These are phyloP conservation scores for Tanacetum coccineum DNA, from an alignment of 129 eudicot species.

Conservation along the genomic window DNA sequence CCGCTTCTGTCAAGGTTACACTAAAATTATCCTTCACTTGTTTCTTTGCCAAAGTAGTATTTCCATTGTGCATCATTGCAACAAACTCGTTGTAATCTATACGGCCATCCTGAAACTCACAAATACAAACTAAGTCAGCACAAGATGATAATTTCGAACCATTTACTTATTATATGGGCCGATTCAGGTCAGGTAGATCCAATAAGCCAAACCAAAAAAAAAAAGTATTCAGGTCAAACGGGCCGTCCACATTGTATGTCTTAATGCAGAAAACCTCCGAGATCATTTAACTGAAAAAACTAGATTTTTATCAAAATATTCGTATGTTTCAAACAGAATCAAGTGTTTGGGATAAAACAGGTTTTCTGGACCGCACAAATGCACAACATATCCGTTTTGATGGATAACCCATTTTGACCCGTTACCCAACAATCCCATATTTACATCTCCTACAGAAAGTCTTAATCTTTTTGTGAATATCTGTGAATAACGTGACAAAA, in stretches of 20 bases:
- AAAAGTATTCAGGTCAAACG: neutral
- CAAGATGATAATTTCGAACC: neutral
- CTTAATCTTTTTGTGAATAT: neutral
- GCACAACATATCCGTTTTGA: neutral
- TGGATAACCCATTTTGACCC: neutral
- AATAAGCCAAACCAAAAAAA: neutral
- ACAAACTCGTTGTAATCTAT: constrained; percentile 74
- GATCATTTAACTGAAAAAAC: neutral
- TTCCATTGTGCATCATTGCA: constrained; percentile 71
- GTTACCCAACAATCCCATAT: too few relatives aligned
- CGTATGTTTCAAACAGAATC: too few relatives aligned
- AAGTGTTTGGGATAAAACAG: too few relatives aligned
- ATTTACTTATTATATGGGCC: neutral
- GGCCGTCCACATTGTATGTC: neutral
- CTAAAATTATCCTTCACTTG: constrained; percentile 35
- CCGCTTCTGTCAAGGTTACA: constrained; percentile 27
- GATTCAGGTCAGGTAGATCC: neutral
- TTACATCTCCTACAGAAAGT: neutral
- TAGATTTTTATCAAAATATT: too few relatives aligned
- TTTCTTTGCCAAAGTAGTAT: constrained; percentile 34
- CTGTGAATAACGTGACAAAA: neutral
- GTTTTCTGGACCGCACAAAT: too few relatives aligned
- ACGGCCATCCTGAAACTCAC: constrained; percentile 65
- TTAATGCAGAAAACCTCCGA: neutral
- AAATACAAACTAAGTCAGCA: constrained; percentile 6